These are phyloP conservation scores for Hypoxylon crocopeplum DNA, from an alignment of 495 filamentous ascomycete species.

Conservation along the genomic window DNA sequence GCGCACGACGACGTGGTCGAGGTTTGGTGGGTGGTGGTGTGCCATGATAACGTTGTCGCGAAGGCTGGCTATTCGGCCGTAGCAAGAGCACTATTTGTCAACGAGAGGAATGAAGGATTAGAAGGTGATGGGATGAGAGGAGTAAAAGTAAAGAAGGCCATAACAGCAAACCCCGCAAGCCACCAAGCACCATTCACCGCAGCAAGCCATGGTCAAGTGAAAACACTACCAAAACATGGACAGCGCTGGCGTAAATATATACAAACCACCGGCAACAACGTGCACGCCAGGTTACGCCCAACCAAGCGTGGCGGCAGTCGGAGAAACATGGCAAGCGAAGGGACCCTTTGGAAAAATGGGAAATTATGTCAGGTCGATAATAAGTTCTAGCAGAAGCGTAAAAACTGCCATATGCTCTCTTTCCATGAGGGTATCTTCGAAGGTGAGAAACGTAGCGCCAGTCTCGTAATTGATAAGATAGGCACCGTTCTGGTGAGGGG, in stretches of 20 bases:
- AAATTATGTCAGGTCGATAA: neutral
- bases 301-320: neutral
- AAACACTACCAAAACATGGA: conserved; percentile 1
- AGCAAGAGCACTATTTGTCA: neutral
- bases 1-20: neutral
- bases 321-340: neutral
- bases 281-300: neutral
- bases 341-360: neutral
- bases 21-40: neutral
- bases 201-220: neutral
- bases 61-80: neutral
- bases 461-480: neutral
- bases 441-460: neutral
- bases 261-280: neutral
- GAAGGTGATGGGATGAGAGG: neutral
- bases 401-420: neutral
- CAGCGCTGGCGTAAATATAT: neutral
- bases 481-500: neutral
- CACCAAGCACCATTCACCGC: neutral
- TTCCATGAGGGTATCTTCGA: neutral
- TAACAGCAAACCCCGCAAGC: neutral
- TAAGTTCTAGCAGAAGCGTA: neutral
- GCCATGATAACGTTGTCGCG: neutral
- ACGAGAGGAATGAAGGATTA: neutral
- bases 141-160: neutral